These are phyloP conservation scores for Chrysanthemum makinoi DNA, from an alignment of 129 eudicot species.

Conservation along the genomic window DNA sequence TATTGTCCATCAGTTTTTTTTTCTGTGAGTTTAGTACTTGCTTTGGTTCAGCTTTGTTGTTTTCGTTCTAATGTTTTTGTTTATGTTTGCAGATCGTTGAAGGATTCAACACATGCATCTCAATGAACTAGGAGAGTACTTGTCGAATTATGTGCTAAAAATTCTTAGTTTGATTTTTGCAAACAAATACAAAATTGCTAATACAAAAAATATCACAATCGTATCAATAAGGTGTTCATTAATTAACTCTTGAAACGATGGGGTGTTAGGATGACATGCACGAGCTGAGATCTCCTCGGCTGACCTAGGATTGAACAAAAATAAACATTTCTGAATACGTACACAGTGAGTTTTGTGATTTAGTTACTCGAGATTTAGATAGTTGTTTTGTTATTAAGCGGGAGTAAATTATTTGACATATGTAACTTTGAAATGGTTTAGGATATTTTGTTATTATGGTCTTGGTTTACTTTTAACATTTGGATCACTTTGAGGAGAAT, in stretches of 20 bases:
- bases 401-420: not conserved
- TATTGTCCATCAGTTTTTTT: not conserved
- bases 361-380: not conserved
- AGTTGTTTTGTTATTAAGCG: not conserved
- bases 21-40: not conserved
- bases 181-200: no score
- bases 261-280: not conserved
- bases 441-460: not conserved
- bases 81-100: slow-evolving; percentile 21
- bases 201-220: no score
- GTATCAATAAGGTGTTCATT: not conserved
- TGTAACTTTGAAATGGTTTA: not conserved
- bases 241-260: not conserved
- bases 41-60: not conserved
- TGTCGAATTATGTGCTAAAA: no score
- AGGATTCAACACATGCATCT: slow-evolving; percentile 17
- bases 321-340: not conserved
- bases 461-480: not conserved
- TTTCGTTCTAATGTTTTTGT: not conserved
- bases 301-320: not conserved
- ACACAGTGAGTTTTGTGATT: not conserved
- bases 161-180: no score
- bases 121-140: slow-evolving; percentile 9
- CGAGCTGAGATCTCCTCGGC: not conserved
- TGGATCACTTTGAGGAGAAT: not conserved